Evolutionary conservation across 1,284 basidiomycete species (phyloP).

Genomic region (Kwoniella shivajii): DNA sequence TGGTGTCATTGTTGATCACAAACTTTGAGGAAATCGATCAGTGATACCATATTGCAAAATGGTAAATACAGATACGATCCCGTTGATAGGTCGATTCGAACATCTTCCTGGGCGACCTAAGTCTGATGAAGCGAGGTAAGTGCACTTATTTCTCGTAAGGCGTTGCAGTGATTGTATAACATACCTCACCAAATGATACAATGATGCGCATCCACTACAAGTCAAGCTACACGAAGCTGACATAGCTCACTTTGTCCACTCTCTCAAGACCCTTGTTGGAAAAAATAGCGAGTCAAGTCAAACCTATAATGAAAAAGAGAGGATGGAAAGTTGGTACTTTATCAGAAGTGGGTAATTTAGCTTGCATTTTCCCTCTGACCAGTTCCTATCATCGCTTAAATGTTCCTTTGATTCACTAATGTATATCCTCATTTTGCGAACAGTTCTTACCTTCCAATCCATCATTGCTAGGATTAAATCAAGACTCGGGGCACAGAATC

Average conservation of each 20-base stretch:
- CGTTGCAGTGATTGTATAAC: background rate
- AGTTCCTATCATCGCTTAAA: too few relatives aligned
- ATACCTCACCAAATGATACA: background rate
- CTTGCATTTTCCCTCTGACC: too few relatives aligned
- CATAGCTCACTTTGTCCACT: background rate
- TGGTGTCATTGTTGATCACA: too few relatives aligned
- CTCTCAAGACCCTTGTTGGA: conserved; percentile 61
- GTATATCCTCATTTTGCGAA: background rate
- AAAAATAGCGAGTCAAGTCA: conserved; percentile 74
- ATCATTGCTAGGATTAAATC: conserved; percentile 66
- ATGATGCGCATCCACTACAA: background rate
- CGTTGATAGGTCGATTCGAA: conserved; percentile 48
- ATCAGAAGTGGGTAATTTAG: conserved; percentile 59
- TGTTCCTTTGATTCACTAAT: conserved; percentile 1
- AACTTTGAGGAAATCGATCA: too few relatives aligned
- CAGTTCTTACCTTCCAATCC: conserved; percentile 75
- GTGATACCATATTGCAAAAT: too few relatives aligned
- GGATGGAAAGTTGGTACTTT: conserved; percentile 77
- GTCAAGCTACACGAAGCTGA: background rate
- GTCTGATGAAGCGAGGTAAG: conserved; percentile 51
- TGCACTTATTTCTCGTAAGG: background rate
- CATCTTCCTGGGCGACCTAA: conserved; percentile 48
- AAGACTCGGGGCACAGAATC: conserved; percentile 76
- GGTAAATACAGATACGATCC: conserved; percentile 15
- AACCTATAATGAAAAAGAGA: conserved; percentile 84